Percentiles rank a stretch among this genome's conserved stretches.
These are phyloP conservation scores for Globisporangium heterothallicum DNA, from an alignment of 352 stramenopile species.

Conservation along the genomic window DNA sequence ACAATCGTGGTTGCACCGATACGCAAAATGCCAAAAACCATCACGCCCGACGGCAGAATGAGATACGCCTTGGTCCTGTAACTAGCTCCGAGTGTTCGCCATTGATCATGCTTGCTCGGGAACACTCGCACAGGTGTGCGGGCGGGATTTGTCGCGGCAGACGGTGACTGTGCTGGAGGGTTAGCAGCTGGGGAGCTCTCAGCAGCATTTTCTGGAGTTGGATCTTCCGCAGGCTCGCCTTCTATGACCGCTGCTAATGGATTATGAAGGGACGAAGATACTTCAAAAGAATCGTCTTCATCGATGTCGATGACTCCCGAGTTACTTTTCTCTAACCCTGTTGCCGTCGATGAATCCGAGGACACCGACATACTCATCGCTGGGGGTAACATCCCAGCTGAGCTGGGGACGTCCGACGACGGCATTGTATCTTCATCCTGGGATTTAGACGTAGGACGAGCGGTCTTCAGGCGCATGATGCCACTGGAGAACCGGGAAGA, in stretches of 20 bases:
- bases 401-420: neutral
- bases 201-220: slow-evolving; percentile 5
- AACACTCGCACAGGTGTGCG: slow-evolving; percentile 1
- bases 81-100: slow-evolving; percentile 49
- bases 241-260: slow-evolving; percentile 12
- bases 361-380: slow-evolving; percentile 12
- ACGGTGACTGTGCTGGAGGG: neutral
- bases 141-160: neutral
- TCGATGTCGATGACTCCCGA: slow-evolving; percentile 14
- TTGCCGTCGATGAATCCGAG: slow-evolving; percentile 13
- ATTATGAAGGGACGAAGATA: slow-evolving; percentile 11
- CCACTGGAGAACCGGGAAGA: slow-evolving; percentile 69
- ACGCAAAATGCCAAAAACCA: slow-evolving; percentile 69
- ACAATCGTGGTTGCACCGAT: slow-evolving; percentile 70
- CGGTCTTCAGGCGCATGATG: slow-evolving; percentile 44
- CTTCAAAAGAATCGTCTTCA: slow-evolving; percentile 12
- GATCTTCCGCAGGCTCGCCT: slow-evolving; percentile 10
- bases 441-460: slow-evolving; percentile 10
- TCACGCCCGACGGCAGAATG: slow-evolving; percentile 59
- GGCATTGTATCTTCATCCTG: slow-evolving; percentile 11
- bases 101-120: slow-evolving; percentile 53
- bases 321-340: slow-evolving; percentile 13
- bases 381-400: neutral
- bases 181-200: neutral
- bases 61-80: slow-evolving; percentile 81